phyloP scores from a whole-genome alignment of 352 stramenopile genomes.

The Aphanomyces stellatus region DNA sequence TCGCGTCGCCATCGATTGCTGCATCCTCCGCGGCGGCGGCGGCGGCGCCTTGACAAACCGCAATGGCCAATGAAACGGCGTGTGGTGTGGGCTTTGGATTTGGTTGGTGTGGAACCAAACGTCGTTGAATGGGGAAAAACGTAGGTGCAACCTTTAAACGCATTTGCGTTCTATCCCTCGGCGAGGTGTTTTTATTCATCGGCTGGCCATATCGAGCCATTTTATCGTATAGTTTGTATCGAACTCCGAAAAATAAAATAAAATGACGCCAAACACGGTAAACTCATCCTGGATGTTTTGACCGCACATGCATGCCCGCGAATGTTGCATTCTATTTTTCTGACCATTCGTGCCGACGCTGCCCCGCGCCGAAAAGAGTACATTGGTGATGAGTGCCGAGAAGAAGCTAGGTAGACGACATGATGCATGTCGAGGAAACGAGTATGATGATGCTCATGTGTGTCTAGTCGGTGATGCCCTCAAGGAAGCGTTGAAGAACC shows the following conservation, averaged over 20 bases:
- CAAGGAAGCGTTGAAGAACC: conserved; percentile 70
- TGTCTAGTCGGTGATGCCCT: conserved; percentile 48
- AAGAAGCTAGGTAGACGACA: background rate
- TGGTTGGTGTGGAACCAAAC: conserved; percentile 6
- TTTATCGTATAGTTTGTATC: background rate
- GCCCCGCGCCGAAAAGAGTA: background rate
- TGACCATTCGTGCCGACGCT: conserved; percentile 1
- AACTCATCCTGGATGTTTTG: too few species aligned
- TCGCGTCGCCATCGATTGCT: too few species aligned
- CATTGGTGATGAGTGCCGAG: conserved; percentile 14
- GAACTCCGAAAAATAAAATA: background rate
- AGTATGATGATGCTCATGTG: background rate
- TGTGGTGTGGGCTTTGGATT: background rate
- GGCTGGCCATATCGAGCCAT: background rate
- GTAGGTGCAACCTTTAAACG: background rate
- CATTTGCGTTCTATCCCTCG: background rate
- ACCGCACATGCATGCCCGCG: too few species aligned
- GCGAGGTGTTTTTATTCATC: background rate
- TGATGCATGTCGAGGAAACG: background rate
- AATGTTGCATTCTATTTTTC: conserved; percentile 7
- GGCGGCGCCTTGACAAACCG: too few species aligned
- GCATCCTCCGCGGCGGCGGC: too few species aligned
- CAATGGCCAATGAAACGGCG: background rate
- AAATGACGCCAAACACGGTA: too few species aligned
- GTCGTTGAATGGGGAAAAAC: too few species aligned